Percentiles rank a stretch among this genome's conserved stretches.
Evolutionary conservation across 495 filamentous ascomycete genomes (phyloP).

Genomic region (Aspergillus carlsbadensis): DNA sequence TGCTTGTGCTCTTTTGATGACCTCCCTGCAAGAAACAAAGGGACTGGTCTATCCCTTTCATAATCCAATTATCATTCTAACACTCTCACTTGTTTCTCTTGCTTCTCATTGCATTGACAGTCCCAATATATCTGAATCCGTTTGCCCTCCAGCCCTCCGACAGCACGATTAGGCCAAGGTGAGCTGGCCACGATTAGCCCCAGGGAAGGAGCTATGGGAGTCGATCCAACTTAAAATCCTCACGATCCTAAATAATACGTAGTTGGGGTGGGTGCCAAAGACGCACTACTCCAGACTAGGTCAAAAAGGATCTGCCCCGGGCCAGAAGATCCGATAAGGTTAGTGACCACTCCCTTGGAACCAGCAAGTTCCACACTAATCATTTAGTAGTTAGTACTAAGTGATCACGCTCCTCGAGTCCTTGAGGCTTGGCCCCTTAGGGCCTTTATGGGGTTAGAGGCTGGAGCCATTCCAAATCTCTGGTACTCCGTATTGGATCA

Average conservation of each 20-base stretch:
- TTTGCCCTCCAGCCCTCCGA: neutral
- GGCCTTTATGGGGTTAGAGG: neutral
- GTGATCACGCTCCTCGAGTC: neutral
- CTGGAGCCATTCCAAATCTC: slow-evolving; percentile 19
- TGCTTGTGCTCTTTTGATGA: neutral
- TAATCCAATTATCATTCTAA: slow-evolving; percentile 4
- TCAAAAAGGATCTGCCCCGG: neutral
- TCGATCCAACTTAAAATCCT: neutral
- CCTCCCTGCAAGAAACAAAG: neutral
- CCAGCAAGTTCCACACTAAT: slow-evolving; percentile 1
- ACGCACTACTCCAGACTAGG: slow-evolving; percentile 5
- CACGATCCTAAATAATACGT: neutral
- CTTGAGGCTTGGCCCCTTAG: no score
- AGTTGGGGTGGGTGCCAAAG: neutral
- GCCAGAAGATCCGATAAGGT: slow-evolving; percentile 22
- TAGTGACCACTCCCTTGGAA: slow-evolving; percentile 19
- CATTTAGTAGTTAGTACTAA: neutral
- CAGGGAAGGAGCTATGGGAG: slow-evolving; percentile 12
- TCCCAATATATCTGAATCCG: slow-evolving; percentile 3
- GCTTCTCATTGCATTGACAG: neutral
- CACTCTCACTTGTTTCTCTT: neutral
- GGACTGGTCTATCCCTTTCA: neutral
- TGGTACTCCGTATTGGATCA: neutral
- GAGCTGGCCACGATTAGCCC: neutral
- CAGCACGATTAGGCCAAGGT: neutral